Evolutionary conservation across 352 stramenopile species (phyloP), one percentile per base, ranked within the genome.

Genomic region (Phytophthora pluvialis): DNA sequence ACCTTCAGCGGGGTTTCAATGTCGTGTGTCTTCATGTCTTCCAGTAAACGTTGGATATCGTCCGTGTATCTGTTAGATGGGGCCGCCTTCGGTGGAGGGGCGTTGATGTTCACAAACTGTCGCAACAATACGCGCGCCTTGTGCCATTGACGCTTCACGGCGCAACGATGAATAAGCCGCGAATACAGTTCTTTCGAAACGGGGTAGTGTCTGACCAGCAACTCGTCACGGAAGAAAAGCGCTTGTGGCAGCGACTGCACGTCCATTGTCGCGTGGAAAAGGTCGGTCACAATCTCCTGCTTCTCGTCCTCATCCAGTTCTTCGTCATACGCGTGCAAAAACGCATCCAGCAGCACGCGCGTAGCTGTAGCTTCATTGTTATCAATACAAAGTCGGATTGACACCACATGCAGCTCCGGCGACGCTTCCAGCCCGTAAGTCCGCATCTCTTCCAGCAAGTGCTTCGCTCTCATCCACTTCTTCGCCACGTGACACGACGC

Each of bases 391-490:
- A 87, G 75, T 48, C 67, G 60, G 26, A 93, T 80, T 3, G 74
- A 81, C 39, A 72, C 55, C 13, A 85, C 13, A 50, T 91, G 74
- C 44, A 80, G 75, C 56, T 88, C 77, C 1, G 68, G 56, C 33
- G 82, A 79, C 15, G 84, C 81, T 66, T 86, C 77, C 25, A 93
- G 60, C 13, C 64, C 44, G 48, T 90, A 80, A 16, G 64, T 72
- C 4, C 59, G 53, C 74, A 91, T 86, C 46, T 88, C 82, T 38
- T 90, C 84, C 9, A 91, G 60, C 39, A 93, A 67, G 49, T 88
- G 77, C 60, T 90, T 91, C 28, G 71, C 73, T 63, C 75, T 79
- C 67, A 89, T 89, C 84, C 84, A 93, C 57, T 90, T 89, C 39
- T 73, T 62, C 1, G 61, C 82, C 42, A 47, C 57, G 52, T 78